Conservation (phyloP, 306 rosid genomes). For the Pachyrhizus erosus region DNA sequence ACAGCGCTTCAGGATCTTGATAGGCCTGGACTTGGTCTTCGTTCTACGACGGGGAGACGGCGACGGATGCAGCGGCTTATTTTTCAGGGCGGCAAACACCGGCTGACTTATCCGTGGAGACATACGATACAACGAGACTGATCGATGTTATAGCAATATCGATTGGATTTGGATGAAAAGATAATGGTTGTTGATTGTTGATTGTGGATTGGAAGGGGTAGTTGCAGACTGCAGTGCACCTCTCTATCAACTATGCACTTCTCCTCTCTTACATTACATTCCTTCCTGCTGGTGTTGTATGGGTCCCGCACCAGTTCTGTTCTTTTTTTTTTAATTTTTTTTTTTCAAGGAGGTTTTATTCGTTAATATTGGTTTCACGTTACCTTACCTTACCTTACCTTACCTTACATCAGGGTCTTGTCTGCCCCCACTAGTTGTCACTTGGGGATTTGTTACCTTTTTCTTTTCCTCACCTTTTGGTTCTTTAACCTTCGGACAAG, state of each 20-base stretch:
- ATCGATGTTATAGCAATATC: no score
- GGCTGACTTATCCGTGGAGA: slow-evolving; percentile 48
- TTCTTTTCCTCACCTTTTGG: not conserved
- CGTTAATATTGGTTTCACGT: not conserved
- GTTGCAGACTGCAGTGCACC: no score
- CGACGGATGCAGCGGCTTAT: slow-evolving; percentile 53
- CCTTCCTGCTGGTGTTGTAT: not conserved
- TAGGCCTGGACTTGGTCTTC: slow-evolving; percentile 47
- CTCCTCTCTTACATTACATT: not conserved
- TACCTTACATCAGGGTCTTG: no score
- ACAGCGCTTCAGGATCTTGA: slow-evolving; percentile 58
- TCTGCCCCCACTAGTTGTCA: not conserved
- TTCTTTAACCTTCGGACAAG: not conserved
- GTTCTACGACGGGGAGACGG: slow-evolving; percentile 46
- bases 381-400: no score
- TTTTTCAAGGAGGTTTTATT: no score
- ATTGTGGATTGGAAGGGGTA: not conserved
- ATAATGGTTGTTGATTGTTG: no score
- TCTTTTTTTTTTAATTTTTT: not conserved
- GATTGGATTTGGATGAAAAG: no score
- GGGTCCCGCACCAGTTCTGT: slow-evolving; percentile 2
- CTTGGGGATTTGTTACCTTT: not conserved
- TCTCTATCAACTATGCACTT: no score
- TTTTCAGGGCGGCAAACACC: slow-evolving; percentile 41
- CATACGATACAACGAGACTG: slow-evolving; percentile 38